These are phyloP conservation scores for Uronychia binucleata DNA, from an alignment of 73 alveolate genomes.

Conservation along the genomic window DNA sequence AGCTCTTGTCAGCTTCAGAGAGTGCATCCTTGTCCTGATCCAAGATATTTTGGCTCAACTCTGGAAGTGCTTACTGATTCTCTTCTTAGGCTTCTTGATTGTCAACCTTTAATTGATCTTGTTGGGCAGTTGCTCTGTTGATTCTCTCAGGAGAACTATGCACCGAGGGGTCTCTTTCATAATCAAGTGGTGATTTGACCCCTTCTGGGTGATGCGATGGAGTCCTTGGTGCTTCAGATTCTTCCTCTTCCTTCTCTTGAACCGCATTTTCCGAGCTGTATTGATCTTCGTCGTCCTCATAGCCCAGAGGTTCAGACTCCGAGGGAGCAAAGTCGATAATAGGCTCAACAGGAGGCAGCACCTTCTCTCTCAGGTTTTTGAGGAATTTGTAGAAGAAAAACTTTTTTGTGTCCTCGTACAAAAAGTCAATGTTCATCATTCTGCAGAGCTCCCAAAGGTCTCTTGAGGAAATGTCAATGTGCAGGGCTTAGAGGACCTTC, in stretches of 20 bases:
- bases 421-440: conserved; percentile 2
- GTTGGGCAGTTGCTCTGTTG: conserved; percentile 10
- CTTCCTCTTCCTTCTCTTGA: background rate
- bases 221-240: background rate
- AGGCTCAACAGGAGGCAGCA: background rate
- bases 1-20: background rate
- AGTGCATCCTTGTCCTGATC: conserved; percentile 2
- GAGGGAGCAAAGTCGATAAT: background rate
- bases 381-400: background rate
- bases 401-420: conserved; percentile 2
- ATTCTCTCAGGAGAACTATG: conserved; percentile 22
- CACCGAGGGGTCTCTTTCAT: conserved; percentile 26
- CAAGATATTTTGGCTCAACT: background rate
- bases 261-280: background rate
- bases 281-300: background rate
- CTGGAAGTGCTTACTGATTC: conserved; percentile 9
- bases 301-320: background rate
- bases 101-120: conserved; percentile 11
- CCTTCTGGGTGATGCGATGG: background rate
- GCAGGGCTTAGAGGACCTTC: conserved; percentile 2
- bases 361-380: background rate
- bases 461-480: background rate
- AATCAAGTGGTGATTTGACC: background rate
- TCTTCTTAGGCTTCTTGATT: conserved; percentile 1
- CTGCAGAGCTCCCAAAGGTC: conserved; percentile 1